Evolutionary conservation across 1,284 basidiomycete genomes (phyloP).

Genomic region (Paramarasmius palmivorus): DNA sequence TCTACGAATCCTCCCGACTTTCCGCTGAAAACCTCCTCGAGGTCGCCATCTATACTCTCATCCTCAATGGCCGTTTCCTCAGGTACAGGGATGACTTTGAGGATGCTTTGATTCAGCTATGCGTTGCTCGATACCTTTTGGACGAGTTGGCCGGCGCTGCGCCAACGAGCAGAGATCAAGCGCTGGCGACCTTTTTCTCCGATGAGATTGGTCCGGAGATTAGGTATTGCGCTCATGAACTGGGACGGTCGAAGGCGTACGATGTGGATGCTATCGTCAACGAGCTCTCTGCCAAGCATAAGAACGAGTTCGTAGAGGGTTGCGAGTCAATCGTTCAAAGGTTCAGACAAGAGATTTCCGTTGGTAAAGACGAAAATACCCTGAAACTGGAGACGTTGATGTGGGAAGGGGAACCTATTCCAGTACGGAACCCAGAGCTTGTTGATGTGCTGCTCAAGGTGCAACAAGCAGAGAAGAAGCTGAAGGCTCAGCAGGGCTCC

Average conservation of each 20-base stretch:
- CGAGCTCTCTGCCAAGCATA: constrained; percentile 65
- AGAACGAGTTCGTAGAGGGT: constrained; percentile 61
- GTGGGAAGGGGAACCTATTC: constrained; percentile 86
- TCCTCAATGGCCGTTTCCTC: constrained; percentile 76
- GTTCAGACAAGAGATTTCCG: constrained; percentile 46
- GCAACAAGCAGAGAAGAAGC: constrained; percentile 71
- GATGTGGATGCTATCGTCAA: constrained; percentile 82
- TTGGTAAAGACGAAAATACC: constrained; percentile 43
- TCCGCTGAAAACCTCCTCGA: constrained; percentile 61
- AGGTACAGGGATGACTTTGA: constrained; percentile 75
- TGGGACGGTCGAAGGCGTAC: constrained; percentile 74
- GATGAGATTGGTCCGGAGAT: constrained; percentile 74
- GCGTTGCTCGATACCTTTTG: constrained; percentile 79
- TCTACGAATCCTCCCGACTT: constrained; percentile 55
- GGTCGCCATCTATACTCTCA: constrained; percentile 65
- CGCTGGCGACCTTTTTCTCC: constrained; percentile 55
- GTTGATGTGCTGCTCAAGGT: constrained; percentile 87
- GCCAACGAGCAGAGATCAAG: constrained; percentile 85
- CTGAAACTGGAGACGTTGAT: constrained; percentile 60
- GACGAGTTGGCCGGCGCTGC: constrained; percentile 71
- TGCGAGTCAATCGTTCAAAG: constrained; percentile 60
- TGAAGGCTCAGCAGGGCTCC: constrained; percentile 31
- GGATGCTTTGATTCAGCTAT: constrained; percentile 76
- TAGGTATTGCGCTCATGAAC: constrained; percentile 89
- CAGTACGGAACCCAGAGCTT: constrained; percentile 88